Conservation (phyloP, 2,329 filamentous ascomycete species). For the Cordyceps cateniannulata region DNA sequence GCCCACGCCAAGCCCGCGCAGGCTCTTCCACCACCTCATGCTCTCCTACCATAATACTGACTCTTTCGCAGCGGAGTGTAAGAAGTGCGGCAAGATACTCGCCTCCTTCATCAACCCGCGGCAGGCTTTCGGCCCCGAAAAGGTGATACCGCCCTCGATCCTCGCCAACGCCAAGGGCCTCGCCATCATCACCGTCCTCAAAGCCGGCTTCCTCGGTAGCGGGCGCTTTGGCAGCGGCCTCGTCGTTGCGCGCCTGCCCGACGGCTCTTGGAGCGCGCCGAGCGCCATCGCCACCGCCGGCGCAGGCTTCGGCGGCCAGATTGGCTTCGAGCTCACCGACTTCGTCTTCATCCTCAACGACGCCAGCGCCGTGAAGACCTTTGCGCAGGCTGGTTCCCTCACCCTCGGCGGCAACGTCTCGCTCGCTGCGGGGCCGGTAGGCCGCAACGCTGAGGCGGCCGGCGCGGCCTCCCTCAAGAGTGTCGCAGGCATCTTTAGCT, state of each 20-base stretch:
- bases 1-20: neutral
- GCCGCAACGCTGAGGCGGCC: slow-evolving; percentile 91
- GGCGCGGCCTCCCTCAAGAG: slow-evolving; percentile 86
- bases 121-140: slow-evolving; percentile 92
- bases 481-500: slow-evolving; percentile 89
- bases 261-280: slow-evolving; percentile 76
- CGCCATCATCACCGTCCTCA: slow-evolving; percentile 79
- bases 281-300: slow-evolving; percentile 75
- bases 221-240: slow-evolving; percentile 76
- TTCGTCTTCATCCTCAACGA: slow-evolving; percentile 99
- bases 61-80: slow-evolving; percentile 72
- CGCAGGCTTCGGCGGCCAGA: slow-evolving; percentile 78
- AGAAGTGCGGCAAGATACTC: slow-evolving; percentile 93
- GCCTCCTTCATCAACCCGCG: slow-evolving; percentile 89
- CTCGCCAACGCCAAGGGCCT: slow-evolving; percentile 90
- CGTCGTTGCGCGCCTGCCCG: slow-evolving; percentile 70
- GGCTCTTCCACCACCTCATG: neutral
- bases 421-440: slow-evolving; percentile 87
- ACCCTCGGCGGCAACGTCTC: slow-evolving; percentile 96
- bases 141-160: slow-evolving; percentile 87
- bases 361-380: slow-evolving; percentile 78
- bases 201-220: slow-evolving; percentile 79
- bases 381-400: slow-evolving; percentile 84
- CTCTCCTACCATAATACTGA: neutral
- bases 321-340: slow-evolving; percentile 81